These are phyloP conservation scores for Physcomitrellopsis africana DNA, from an alignment of 225 moss, liverwort and hornwort species.

Conservation along the genomic window DNA sequence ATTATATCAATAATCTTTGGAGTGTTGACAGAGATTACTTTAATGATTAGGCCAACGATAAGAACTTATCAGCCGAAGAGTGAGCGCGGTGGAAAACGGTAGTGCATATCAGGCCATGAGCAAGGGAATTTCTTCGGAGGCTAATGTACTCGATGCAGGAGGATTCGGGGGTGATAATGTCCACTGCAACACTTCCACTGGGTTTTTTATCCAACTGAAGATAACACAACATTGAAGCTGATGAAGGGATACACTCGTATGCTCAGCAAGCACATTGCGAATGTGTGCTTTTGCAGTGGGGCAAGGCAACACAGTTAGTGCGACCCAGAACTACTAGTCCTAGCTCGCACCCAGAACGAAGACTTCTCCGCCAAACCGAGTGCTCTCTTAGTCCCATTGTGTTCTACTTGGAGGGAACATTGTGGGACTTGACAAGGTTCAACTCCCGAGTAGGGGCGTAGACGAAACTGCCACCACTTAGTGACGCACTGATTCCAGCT, in stretches of 20 bases:
- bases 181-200: neutral
- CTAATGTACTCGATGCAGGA: neutral
- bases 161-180: neutral
- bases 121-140: conserved; percentile 6
- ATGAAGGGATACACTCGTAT: conserved; percentile 28
- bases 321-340: too few relatives aligned
- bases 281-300: too few relatives aligned
- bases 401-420: too few relatives aligned
- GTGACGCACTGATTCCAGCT: too few relatives aligned
- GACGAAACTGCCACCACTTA: too few relatives aligned
- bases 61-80: neutral
- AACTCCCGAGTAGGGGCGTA: too few relatives aligned
- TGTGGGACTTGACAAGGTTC: too few relatives aligned
- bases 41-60: neutral
- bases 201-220: conserved; percentile 22
- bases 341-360: too few relatives aligned
- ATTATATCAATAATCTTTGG: neutral
- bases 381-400: too few relatives aligned
- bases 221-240: conserved; percentile 16
- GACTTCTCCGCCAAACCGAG: too few relatives aligned
- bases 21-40: neutral
- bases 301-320: too few relatives aligned
- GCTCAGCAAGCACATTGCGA: conserved; percentile 34
- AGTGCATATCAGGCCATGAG: conserved; percentile 3
- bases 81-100: neutral